phyloP scores from a whole-genome alignment of 257 asterid species.

The Solanum sejunctum region DNA sequence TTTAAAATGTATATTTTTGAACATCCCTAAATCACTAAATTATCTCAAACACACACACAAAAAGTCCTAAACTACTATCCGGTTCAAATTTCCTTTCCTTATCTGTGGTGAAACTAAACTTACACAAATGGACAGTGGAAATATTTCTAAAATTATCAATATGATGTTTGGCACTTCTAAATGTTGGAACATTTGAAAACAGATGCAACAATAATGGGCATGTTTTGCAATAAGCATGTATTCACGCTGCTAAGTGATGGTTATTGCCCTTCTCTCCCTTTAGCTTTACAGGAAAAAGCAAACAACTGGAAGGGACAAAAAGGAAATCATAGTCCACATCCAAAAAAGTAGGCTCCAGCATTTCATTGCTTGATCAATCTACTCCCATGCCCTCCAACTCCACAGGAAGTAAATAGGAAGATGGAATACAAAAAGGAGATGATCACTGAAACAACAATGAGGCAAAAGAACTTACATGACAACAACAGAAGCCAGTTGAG shows the following conservation, averaged over 20 bases:
- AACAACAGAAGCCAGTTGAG: slow-evolving; percentile 63
- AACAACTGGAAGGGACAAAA: not conserved
- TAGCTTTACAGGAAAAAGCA: not conserved
- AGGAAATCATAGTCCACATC: not conserved
- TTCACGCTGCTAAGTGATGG: not conserved
- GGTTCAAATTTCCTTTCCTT: not conserved
- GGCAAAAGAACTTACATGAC: slow-evolving; percentile 61
- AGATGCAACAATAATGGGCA: not conserved
- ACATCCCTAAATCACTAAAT: not conserved
- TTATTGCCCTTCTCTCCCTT: not conserved
- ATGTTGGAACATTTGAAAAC: not conserved
- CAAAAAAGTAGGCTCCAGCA: not conserved
- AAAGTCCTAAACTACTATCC: not conserved
- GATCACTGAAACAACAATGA: not conserved
- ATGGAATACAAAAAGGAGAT: not conserved
- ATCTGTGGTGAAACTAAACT: not conserved
- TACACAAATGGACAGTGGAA: not conserved
- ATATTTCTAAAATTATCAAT: not conserved
- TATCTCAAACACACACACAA: not conserved
- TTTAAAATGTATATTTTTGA: not conserved
- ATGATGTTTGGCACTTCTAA: not conserved
- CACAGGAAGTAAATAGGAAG: not conserved
- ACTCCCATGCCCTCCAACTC: not conserved
- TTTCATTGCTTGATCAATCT: not conserved
- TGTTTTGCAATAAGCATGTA: not conserved